Conservation (phyloP, 2,329 filamentous ascomycete species). For the Penicillium thymicola region DNA sequence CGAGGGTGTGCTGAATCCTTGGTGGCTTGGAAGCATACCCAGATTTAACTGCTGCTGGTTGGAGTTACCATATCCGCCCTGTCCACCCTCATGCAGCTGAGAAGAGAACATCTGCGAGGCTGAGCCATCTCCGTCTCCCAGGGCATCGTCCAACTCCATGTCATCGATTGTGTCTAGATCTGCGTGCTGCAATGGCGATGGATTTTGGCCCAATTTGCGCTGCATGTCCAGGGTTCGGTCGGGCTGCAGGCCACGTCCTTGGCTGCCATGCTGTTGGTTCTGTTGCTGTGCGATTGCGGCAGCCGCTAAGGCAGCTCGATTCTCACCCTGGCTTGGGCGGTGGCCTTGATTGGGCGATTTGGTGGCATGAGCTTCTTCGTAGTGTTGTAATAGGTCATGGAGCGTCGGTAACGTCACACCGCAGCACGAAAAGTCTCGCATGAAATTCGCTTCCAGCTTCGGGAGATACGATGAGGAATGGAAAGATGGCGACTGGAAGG, state of each 20-base stretch:
- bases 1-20: constrained; percentile 72
- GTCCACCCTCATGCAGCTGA: constrained; percentile 66
- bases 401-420: constrained; percentile 83
- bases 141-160: constrained; percentile 93
- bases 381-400: constrained; percentile 93
- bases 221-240: constrained; percentile 37
- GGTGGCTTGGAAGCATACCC: constrained; percentile 69
- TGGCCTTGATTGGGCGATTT: constrained; percentile 53
- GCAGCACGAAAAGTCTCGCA: constrained; percentile 96
- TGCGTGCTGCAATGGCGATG: constrained; percentile 30
- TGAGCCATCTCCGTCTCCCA: constrained; percentile 49
- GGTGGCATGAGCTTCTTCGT: constrained; percentile 88
- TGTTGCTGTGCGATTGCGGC: constrained; percentile 50
- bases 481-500: constrained; percentile 86
- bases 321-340: constrained; percentile 51
- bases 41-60: constrained; percentile 72
- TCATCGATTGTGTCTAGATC: constrained; percentile 86
- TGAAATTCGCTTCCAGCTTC: constrained; percentile 94
- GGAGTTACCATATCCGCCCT: constrained; percentile 57
- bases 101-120: constrained; percentile 48
- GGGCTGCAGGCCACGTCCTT: constrained; percentile 34
- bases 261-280: constrained; percentile 43
- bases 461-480: constrained; percentile 96
- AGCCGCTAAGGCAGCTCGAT: constrained; percentile 49
- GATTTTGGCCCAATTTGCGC: constrained; percentile 37